Base-by-base conservation (phyloP, 805 yeast species). In the Tetrapisispora taiwanensis region DNA sequence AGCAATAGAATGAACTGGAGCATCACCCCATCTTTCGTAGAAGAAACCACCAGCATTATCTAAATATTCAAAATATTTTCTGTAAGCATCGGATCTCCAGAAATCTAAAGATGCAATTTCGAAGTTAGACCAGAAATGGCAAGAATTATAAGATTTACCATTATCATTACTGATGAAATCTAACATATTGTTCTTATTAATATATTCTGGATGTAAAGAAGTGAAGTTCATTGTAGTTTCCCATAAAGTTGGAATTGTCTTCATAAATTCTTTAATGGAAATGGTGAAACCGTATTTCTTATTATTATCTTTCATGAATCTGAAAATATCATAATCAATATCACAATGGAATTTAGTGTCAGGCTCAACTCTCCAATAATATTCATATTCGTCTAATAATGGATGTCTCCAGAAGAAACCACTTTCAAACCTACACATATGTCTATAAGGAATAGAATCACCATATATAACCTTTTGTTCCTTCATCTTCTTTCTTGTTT, bases 351-450 rank as follows among this genome's bases (percentile, higher is more conserved):
- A 72, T 60, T 76, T 74, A 53, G 81, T 78, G 52, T 76, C 82
- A 12, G 95, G 95, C 66, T 88, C 97, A 34, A 88, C 90, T 65
- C 95, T 79, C 96, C 95, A 88, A 71, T 85, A 86, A 74, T 81
- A 87, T 56, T 81, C 84, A 72, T 81, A 88, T 24, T 79, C 76
- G 48, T 71, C 68, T 63, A 87, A 57, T 41, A 79, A 65, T 43
- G 75, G 76, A 59, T 84, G 86, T 62, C 83, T 73, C 75, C 79
- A 86, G 70, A 86, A 84, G 62, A 82, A 83, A 0, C 95, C 95
- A 20, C 88, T 77, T 64, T 84, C 89, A 65, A 75, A 87, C 52
- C 96, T 75, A 65, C 95, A 88, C 95, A 88, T 85, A 66, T 84
- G 89, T 58, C 95, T 77, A 66, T 86, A 87, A 15, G 88, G 72